Percentiles rank a stretch among this genome's conserved stretches.
phyloP scores from a whole-genome alignment of 352 stramenopile genomes.

The Saprolegnia parasitica region DNA sequence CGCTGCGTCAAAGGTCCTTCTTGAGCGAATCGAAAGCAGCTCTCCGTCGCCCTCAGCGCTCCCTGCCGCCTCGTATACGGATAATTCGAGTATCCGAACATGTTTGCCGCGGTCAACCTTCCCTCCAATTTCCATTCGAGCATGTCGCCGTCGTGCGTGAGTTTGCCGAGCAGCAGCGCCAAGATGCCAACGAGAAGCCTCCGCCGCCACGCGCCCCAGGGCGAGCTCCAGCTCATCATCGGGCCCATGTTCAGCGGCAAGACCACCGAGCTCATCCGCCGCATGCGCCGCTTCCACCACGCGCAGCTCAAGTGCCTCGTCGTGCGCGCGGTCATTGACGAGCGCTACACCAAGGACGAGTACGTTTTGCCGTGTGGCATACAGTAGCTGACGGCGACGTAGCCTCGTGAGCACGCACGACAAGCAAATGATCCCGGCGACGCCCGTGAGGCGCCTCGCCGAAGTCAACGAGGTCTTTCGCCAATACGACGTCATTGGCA shows the following conservation, averaged over 20 bases:
- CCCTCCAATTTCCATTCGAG: not conserved
- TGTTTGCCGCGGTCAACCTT: not conserved
- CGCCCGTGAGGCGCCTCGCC: conserved; percentile 48
- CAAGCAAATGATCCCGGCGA: conserved; percentile 61
- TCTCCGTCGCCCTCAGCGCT: no score
- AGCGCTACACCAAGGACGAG: conserved; percentile 55
- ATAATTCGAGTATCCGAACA: not conserved
- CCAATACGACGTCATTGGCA: conserved; percentile 79
- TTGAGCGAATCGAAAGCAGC: no score
- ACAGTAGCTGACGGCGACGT: not conserved
- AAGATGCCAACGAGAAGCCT: conserved; percentile 23
- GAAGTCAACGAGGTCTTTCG: conserved; percentile 54
- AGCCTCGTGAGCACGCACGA: conserved; percentile 77
- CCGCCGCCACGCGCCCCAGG: conserved; percentile 38
- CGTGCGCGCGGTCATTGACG: conserved; percentile 78
- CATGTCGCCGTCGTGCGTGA: not conserved
- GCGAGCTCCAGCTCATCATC: conserved; percentile 77
- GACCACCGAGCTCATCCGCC: conserved; percentile 80
- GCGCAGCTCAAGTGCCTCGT: conserved; percentile 73
- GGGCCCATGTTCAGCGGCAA: conserved; percentile 87
- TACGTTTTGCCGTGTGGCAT: not conserved
- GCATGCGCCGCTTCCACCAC: conserved; percentile 74
- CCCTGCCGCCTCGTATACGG: not conserved
- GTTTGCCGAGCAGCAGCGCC: not conserved
- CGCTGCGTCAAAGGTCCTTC: no score